A percentile compares a stretch with the other conserved stretches of the same genome.
Evolutionary conservation across 1,284 basidiomycete species (phyloP).

Genomic region (Leucoagaricus sp.): DNA sequence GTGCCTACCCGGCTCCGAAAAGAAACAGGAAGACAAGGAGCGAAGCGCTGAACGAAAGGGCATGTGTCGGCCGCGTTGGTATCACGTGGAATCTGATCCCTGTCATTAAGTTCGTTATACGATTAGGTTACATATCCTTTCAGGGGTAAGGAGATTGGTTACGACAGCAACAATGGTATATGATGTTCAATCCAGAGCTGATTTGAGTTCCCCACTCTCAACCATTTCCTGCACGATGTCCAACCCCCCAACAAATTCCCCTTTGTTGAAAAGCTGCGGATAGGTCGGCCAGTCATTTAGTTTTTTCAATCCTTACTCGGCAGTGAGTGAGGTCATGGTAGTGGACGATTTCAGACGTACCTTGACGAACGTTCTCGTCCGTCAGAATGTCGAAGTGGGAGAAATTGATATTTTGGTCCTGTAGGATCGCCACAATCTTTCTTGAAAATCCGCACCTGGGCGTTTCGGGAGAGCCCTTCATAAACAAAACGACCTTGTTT

Average conservation of each 20-base stretch:
- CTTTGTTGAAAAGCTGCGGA: slow-evolving; percentile 92
- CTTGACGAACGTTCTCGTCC: slow-evolving; percentile 67
- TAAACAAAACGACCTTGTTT: slow-evolving; percentile 86
- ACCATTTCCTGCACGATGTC: slow-evolving; percentile 81
- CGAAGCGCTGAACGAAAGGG: too few species aligned
- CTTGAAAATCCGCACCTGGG: slow-evolving; percentile 95
- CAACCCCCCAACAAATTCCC: slow-evolving; percentile 94
- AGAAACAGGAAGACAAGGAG: too few species aligned
- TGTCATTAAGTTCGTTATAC: too few species aligned
- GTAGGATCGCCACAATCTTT: slow-evolving; percentile 83
- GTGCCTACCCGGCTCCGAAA: too few species aligned
- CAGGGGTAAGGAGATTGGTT: too few species aligned
- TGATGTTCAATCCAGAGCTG: too few species aligned
- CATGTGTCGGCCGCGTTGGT: too few species aligned
- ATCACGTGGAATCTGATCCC: too few species aligned
- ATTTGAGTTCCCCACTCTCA: slow-evolving; percentile 46
- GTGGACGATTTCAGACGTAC: slow-evolving; percentile 32
- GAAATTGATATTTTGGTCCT: slow-evolving; percentile 79
- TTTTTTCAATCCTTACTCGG: slow-evolving; percentile 56
- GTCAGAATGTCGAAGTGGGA: slow-evolving; percentile 88
- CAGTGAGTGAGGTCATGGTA: too few species aligned
- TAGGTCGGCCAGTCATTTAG: slow-evolving; percentile 96
- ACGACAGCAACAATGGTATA: too few species aligned
- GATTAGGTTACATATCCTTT: too few species aligned
- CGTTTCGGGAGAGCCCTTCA: slow-evolving; percentile 89